phyloP scores from a whole-genome alignment of 108 stramenopile species.

The Cyclotella cryptica region DNA sequence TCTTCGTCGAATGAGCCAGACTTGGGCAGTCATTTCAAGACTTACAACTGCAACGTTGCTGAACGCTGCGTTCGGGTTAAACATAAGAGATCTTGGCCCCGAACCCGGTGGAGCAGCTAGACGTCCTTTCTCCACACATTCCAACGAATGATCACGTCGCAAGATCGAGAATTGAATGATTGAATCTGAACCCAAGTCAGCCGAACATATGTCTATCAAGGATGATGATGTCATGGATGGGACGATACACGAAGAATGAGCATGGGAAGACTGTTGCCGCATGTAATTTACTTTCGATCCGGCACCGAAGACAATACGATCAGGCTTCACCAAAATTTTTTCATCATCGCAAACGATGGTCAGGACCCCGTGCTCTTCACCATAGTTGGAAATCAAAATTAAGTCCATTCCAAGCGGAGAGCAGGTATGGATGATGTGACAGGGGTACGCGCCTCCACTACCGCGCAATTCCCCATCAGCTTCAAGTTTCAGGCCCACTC shows the following conservation, averaged over 20 bases:
- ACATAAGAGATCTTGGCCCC: slow-evolving; percentile 49
- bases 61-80: slow-evolving; percentile 33
- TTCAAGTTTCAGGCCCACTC: slow-evolving; percentile 2
- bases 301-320: slow-evolving; percentile 28
- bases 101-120: slow-evolving; percentile 54
- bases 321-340: neutral
- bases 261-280: slow-evolving; percentile 46
- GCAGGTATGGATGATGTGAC: slow-evolving; percentile 29
- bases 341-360: slow-evolving; percentile 16
- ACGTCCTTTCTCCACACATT: slow-evolving; percentile 35
- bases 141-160: neutral
- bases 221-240: slow-evolving; percentile 13
- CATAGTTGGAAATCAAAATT: slow-evolving; percentile 48
- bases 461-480: slow-evolving; percentile 15
- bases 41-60: slow-evolving; percentile 46
- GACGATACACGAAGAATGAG: slow-evolving; percentile 34
- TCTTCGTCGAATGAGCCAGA: slow-evolving; percentile 38
- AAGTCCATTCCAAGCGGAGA: slow-evolving; percentile 9
- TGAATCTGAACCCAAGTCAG: slow-evolving; percentile 46
- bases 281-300: slow-evolving; percentile 36
- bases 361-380: slow-evolving; percentile 40
- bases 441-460: slow-evolving; percentile 48
- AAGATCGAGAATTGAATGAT: slow-evolving; percentile 39
- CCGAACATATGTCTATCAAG: slow-evolving; percentile 33
- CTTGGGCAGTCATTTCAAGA: slow-evolving; percentile 52